Base-by-base conservation (phyloP, 805 yeast genomes). In the Candida tibetensis region DNA sequence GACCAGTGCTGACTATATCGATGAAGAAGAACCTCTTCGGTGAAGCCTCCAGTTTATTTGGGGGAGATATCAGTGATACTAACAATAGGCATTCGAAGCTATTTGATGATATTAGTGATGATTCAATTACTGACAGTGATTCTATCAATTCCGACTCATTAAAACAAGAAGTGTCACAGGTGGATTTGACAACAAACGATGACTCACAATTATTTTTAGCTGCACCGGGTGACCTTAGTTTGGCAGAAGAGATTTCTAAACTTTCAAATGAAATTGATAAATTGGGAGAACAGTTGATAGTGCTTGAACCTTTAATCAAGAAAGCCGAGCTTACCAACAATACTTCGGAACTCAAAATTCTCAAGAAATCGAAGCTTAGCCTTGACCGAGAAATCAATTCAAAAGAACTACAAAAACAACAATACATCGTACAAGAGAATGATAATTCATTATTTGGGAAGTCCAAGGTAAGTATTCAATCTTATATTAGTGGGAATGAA, bases 301-400 rank as follows among this genome's bases (percentile, higher is more conserved):
- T 90, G 17, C 59, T 91, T 28, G 77, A 74, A 10, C 82, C 91
- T 4, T 65, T 91, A 32, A 58, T 87, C 28, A 67, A 72, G 31
- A 91, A 91, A 53, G 96, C 97, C 0, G 95, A 87, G 50, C 64
- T 91, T 22, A 87, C 95, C 0, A 85, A 87, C 55, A 85, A 85
- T 55, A 61, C 74, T 4, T 71, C 79, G 4, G 93, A 89, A 52
- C 62, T 85, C 34, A 74, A 81, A 40, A 72, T 89, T 32, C 61
- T 91, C 46, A 68, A 66, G 34, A 84, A 82, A 50, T 88, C 96
- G 0, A 76, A 77, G 33, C 48, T 72, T 12, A 78, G 87, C 40
- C 69, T 88, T 40, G 76, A 75, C 25, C 69, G 84, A 42, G 97
- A 90, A 52, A 71, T 88, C n/a, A 77, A 77, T 34, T 57, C 79